Evolutionary conservation across 2,329 filamentous ascomycete genomes (phyloP).

Genomic region (Aspergillus puulaauensis): DNA sequence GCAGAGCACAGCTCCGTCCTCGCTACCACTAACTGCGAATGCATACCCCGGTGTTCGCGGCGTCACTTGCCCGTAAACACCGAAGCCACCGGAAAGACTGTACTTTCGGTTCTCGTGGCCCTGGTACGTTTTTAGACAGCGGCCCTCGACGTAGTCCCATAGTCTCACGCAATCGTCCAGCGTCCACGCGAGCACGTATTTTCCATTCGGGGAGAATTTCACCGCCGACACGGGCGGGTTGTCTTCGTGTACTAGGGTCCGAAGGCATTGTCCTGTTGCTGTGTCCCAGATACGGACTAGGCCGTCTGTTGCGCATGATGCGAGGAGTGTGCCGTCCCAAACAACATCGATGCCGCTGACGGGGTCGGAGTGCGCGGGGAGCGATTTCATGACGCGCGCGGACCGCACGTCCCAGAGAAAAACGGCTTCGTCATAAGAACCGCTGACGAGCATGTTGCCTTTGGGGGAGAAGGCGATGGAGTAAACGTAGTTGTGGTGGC

Average conservation of each 20-base stretch:
- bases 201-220: constrained; percentile 90
- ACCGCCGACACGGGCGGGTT: constrained; percentile 87
- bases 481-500: constrained; percentile 96
- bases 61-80: constrained; percentile 53
- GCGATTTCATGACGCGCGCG: constrained; percentile 79
- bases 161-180: constrained; percentile 85
- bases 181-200: constrained; percentile 87
- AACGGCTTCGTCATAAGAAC: constrained; percentile 95
- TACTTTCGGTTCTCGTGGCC: constrained; percentile 83
- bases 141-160: constrained; percentile 92
- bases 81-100: constrained; percentile 83
- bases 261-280: constrained; percentile 87
- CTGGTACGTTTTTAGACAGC: constrained; percentile 95
- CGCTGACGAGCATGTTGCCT: constrained; percentile 92
- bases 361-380: constrained; percentile 93
- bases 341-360: constrained; percentile 93
- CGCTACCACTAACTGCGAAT: constrained; percentile 81
- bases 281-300: constrained; percentile 96
- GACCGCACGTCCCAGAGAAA: constrained; percentile 95
- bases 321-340: constrained; percentile 85
- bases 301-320: constrained; percentile 87
- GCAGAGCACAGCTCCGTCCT: constrained; percentile 79
- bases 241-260: constrained; percentile 94
- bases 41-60: constrained; percentile 40
- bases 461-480: constrained; percentile 95